These are phyloP conservation scores for Heterobasidion irregulare DNA, from an alignment of 1,284 basidiomycete genomes.

Conservation along the genomic window DNA sequence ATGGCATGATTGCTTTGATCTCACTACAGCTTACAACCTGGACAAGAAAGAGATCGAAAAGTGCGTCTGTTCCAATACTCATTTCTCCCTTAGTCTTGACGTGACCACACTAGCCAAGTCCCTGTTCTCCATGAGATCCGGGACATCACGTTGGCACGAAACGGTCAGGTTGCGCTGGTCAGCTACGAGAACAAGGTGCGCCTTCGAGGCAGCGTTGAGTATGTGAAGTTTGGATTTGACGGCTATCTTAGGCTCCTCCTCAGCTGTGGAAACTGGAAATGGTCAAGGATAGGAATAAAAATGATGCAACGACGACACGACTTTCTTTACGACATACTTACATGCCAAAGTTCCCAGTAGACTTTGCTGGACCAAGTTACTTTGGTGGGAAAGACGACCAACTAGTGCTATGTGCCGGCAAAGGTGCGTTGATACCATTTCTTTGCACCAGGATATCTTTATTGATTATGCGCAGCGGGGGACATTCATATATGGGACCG, in stretches of 20 bases:
- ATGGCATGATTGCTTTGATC: slow-evolving; percentile 1
- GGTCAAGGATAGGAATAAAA: slow-evolving; percentile 39
- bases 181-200: slow-evolving; percentile 66
- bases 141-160: slow-evolving; percentile 58
- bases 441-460: neutral
- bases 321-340: slow-evolving; percentile 60
- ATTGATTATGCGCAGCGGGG: slow-evolving; percentile 37
- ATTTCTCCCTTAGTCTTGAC: neutral
- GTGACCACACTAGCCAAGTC: slow-evolving; percentile 42
- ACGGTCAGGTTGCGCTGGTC: slow-evolving; percentile 56
- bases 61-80: slow-evolving; percentile 28
- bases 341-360: slow-evolving; percentile 57
- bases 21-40: slow-evolving; percentile 58
- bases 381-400: slow-evolving; percentile 74
- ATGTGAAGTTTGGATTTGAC: slow-evolving; percentile 2
- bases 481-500: slow-evolving; percentile 82
- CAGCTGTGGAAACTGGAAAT: slow-evolving; percentile 72
- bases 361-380: slow-evolving; percentile 73
- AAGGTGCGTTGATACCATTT: slow-evolving; percentile 33
- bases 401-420: slow-evolving; percentile 67
- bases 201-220: neutral
- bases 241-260: slow-evolving; percentile 50
- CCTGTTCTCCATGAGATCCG: slow-evolving; percentile 75
- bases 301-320: slow-evolving; percentile 26
- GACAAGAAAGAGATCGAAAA: slow-evolving; percentile 55